Conservation (phyloP, 805 yeast species). For the Candida piceae region DNA sequence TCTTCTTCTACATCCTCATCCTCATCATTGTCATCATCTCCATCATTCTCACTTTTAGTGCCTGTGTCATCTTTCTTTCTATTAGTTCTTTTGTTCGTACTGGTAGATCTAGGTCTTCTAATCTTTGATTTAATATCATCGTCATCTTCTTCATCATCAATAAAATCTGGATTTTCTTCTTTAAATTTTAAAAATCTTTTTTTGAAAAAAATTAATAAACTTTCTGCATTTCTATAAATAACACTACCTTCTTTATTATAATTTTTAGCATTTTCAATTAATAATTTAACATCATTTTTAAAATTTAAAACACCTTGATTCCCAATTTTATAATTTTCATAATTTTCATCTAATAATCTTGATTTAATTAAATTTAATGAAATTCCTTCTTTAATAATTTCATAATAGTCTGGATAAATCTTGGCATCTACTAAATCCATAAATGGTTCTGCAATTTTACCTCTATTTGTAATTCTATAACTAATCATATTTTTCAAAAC, state of each 20-base stretch:
- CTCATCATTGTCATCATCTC: slow-evolving; percentile 5
- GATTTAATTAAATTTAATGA: slow-evolving; percentile 57
- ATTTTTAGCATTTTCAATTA: slow-evolving; percentile 73
- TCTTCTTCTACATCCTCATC: slow-evolving; percentile 5
- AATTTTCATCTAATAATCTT: slow-evolving; percentile 48
- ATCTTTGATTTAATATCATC: slow-evolving; percentile 6
- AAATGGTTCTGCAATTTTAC: slow-evolving; percentile 63
- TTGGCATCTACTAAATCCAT: slow-evolving; percentile 65
- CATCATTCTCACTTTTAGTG: slow-evolving; percentile 5
- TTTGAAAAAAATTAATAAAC: slow-evolving; percentile 50
- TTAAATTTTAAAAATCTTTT: slow-evolving; percentile 33
- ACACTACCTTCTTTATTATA: slow-evolving; percentile 73
- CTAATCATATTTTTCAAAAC: slow-evolving; percentile 37
- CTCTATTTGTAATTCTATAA: slow-evolving; percentile 44
- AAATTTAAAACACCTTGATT: slow-evolving; percentile 53
- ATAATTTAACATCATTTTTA: slow-evolving; percentile 49
- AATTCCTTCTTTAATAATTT: slow-evolving; percentile 64
- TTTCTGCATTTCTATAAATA: slow-evolving; percentile 65
- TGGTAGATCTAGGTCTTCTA: slow-evolving; percentile 5
- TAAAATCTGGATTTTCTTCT: slow-evolving; percentile 23
- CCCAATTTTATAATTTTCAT: slow-evolving; percentile 36
- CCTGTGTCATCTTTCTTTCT: slow-evolving; percentile 6
- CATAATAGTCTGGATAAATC: slow-evolving; percentile 76
- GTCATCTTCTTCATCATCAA: slow-evolving; percentile 14
- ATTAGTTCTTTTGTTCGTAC: slow-evolving; percentile 7